phyloP scores from a whole-genome alignment of 164 flowering plant species.

The Protea cynaroides region DNA sequence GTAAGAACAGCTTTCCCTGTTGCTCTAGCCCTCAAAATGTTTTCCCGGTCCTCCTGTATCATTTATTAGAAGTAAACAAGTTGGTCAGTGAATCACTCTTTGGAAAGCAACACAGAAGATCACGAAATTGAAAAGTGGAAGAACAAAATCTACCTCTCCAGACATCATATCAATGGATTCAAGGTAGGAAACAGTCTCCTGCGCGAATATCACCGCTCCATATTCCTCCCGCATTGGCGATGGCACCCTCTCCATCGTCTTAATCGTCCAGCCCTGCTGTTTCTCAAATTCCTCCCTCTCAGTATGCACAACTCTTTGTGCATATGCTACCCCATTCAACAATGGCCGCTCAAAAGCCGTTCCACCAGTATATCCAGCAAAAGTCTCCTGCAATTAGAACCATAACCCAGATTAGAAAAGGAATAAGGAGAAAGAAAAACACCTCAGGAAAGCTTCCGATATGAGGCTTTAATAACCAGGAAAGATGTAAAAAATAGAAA shows the following conservation, averaged over 20 bases:
- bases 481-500: not conserved
- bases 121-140: not conserved
- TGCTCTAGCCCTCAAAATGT: constrained; percentile 83
- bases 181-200: constrained; percentile 78
- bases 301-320: constrained; percentile 59
- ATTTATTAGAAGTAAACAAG: not conserved
- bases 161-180: constrained; percentile 95
- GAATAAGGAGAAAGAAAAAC: no score
- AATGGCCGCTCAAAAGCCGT: constrained; percentile 90
- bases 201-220: constrained; percentile 88
- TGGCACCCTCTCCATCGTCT: constrained; percentile 74
- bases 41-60: constrained; percentile 83
- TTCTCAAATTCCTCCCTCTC: constrained; percentile 76
- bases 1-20: constrained; percentile 94
- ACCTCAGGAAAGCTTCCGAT: not conserved
- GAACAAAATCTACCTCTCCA: constrained; percentile 56
- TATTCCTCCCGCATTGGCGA: constrained; percentile 86
- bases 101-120: not conserved
- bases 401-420: constrained; percentile 4
- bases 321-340: constrained; percentile 86
- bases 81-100: not conserved
- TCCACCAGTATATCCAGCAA: constrained; percentile 83
- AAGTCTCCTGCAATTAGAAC: constrained; percentile 59
- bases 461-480: not conserved
- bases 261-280: constrained; percentile 79